Evolutionary conservation across 2,329 filamentous ascomycete genomes (phyloP), one percentile per base, ranked within the genome.

Genomic region (Didymella pinodella): DNA sequence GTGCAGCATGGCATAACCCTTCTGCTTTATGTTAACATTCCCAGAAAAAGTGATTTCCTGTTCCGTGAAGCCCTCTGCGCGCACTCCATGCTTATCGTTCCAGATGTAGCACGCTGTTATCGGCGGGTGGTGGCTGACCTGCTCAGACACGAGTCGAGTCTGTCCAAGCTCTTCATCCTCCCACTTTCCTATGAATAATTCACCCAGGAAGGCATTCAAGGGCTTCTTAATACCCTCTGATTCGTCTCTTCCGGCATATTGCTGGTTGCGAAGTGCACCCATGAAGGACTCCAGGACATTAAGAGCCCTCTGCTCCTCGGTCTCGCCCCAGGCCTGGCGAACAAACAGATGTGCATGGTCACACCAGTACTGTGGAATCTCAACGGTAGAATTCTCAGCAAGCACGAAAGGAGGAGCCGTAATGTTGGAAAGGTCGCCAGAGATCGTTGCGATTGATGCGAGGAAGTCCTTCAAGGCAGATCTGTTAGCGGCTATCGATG

Each of bases 261-360:
- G 79, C 64, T 84, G 82, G 8, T 79, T 78, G 52, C 77, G 78
- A 20, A 83, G 67, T 26, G 78, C 79, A 16, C 77, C 75, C 25
- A 84, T 70, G 61, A 83, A 84, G 74, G 81, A 83, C 62, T 82
- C 82, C 16, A 83, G 70, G 0, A 84, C 79, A 8, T 80, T 74
- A 8, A 84, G 67, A 6, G 79, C 77, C 10, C 82, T 71, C 29
- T 75, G 70, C 22, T 78, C 77, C 0, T 78, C 72, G 32, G 78
- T 75, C 11, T 69, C 49, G 59, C 79, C 80, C 10, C 69, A 63
- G 0, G 81, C 80, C 5, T 82, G 80, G 4, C 79, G 77, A 28
- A 79, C 70, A 64, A 84, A 83, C 0, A 84, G 68, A 7, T 75
- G 71, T 2, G 79, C 79, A 59, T 80, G 76, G 45, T 81, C 79